These are phyloP conservation scores for Tetrahymena malaccensis DNA, from an alignment of 73 alveolate genomes.

Conservation along the genomic window DNA sequence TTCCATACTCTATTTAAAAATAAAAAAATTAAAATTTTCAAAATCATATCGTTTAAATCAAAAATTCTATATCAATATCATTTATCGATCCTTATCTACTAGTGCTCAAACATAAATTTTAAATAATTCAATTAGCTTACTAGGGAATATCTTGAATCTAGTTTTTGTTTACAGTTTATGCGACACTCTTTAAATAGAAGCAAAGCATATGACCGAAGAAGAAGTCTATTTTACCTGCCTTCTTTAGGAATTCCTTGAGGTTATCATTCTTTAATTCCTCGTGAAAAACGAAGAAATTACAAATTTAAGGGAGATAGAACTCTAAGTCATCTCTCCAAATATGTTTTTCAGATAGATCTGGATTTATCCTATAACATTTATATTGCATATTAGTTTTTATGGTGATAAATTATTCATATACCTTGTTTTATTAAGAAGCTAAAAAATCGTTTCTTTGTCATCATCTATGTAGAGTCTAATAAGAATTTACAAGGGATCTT, in stretches of 20 bases:
- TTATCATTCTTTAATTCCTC: conserved; percentile 32
- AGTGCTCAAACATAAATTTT: too few relatives aligned
- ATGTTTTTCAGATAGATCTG: conserved; percentile 3
- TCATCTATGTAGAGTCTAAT: conserved; percentile 7
- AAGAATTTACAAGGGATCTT: not conserved
- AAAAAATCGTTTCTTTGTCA: not conserved
- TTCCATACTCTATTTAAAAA: not conserved
- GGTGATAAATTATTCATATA: not conserved
- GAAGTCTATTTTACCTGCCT: conserved; percentile 18
- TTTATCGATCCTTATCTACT: not conserved
- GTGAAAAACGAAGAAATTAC: conserved; percentile 36
- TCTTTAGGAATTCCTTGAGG: conserved; percentile 11
- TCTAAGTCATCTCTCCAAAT: conserved; percentile 34
- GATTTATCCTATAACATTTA: not conserved
- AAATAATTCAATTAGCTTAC: not conserved
- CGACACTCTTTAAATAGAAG: conserved; percentile 16
- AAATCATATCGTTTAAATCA: not conserved
- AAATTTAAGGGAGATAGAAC: conserved; percentile 24
- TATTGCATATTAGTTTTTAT: not conserved
- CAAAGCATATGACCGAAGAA: conserved; percentile 9
- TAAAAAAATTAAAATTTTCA: not conserved
- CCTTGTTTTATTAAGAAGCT: conserved; percentile 9
- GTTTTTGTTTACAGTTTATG: conserved; percentile 7
- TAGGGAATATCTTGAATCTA: conserved; percentile 11
- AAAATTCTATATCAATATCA: not conserved